Base-by-base conservation (phyloP, 441 rosid species). In the Pelargonium fulgidum region DNA sequence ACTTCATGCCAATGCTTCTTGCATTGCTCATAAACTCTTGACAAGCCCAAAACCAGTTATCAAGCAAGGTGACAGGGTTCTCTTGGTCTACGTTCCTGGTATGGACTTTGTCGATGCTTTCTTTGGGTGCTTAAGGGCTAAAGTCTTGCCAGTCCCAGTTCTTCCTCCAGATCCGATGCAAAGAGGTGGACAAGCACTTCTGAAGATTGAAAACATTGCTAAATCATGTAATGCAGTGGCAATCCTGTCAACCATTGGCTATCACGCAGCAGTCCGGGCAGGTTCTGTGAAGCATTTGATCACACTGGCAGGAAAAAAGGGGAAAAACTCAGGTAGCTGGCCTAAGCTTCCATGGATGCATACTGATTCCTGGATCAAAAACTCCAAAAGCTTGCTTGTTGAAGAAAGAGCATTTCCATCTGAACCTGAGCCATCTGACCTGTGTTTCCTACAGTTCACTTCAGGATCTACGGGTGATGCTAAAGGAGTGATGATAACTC, bases 391-490 rank as follows among this genome's bases (percentile, higher is more conserved):
- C 72, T 59, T 54, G 69, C 45, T 39, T 64, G 68, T 64, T 52
- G 70, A 22, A 64, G 70, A 63, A 12, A 44, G 22, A 14, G 64
- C 41, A 62, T 14, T 61, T 66, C 56, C 70, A 7, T 41, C 75
- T 50, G 91, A 82, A 62, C 71, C 88, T 62, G 74, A 68, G 42
- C 81, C 82, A 0, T 74, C 74, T 66, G 89, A 88, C 75, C 70
- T 88, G 41, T 85, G 89, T 64, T 86, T 88, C 74, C 79, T 88
- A 64, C 93, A 88, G 62, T 88, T 86, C 77, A 88, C 93, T 44
- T 88, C 91, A 41, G 93, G 91, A 3, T 88, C 93, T 13, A 88
- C 91, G 0, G 91, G 91, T 41, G 93, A 86, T 80, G 91, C 93
- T 33, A 88, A 86, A 76, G 91, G 93, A 14, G 91, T 88, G 50